A percentile compares a stretch with the other conserved stretches of the same genome.
These are phyloP conservation scores for Helenozyma baotianmanensis DNA, from an alignment of 805 yeast genomes.

Conservation along the genomic window DNA sequence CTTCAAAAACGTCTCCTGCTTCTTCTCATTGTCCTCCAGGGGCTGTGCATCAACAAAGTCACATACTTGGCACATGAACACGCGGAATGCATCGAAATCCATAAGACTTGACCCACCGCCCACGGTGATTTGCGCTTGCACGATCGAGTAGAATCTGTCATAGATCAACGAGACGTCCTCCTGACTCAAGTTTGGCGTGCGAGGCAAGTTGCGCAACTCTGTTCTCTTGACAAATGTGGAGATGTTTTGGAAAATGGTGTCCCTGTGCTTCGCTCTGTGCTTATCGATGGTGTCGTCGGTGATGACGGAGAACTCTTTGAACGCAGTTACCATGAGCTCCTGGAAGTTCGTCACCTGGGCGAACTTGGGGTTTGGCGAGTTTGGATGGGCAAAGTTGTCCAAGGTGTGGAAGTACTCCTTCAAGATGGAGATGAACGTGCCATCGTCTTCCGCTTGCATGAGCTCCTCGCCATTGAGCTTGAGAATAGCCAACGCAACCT, in stretches of 20 bases:
- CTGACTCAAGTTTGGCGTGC: conserved; percentile 54
- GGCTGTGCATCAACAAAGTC: conserved; percentile 57
- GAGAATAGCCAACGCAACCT: conserved; percentile 87
- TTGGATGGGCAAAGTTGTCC: conserved; percentile 76
- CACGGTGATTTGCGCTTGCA: conserved; percentile 55
- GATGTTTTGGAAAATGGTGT: conserved; percentile 77
- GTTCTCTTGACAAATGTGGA: conserved; percentile 90
- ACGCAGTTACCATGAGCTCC: conserved; percentile 84
- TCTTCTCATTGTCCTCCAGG: conserved; percentile 22
- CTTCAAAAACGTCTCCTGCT: conserved; percentile 45
- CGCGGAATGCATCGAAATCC: conserved; percentile 66
- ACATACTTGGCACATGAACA: conserved; percentile 73
- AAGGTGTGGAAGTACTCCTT: conserved; percentile 76
- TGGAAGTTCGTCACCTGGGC: conserved; percentile 79
- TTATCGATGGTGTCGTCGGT: conserved; percentile 69
- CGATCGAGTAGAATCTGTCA: conserved; percentile 76
- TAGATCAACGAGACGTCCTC: conserved; percentile 68
- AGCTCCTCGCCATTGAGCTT: conserved; percentile 84
- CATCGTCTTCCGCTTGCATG: conserved; percentile 81
- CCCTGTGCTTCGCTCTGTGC: conserved; percentile 66
- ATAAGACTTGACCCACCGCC: conserved; percentile 58
- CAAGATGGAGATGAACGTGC: conserved; percentile 79
- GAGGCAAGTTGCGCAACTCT: conserved; percentile 81
- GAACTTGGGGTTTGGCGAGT: conserved; percentile 57
- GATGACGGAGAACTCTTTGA: conserved; percentile 80